These are phyloP conservation scores for Penicillium sp. DNA, from an alignment of 2,329 filamentous ascomycete species.

Conservation along the genomic window DNA sequence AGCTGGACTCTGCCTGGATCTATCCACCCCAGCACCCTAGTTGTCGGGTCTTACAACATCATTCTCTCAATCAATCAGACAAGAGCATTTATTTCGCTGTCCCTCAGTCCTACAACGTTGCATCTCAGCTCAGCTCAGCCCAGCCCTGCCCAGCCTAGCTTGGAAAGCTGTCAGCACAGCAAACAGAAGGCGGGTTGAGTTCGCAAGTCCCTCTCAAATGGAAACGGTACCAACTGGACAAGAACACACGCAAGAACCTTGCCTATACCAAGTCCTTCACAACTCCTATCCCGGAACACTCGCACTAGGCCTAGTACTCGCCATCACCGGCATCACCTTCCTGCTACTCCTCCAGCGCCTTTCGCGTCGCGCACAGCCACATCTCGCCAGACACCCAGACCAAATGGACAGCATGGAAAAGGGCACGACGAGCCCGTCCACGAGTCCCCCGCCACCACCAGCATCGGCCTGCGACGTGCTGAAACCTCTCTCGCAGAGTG, in stretches of 20 bases:
- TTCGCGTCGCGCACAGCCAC: not conserved
- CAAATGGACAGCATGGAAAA: slow-evolving; percentile 18
- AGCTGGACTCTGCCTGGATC: not conserved
- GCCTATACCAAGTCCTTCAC: not conserved
- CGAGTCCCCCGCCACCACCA: not conserved
- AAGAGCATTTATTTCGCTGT: not conserved
- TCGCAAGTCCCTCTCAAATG: not conserved
- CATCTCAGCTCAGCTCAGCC: not conserved
- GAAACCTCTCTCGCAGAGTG: slow-evolving; percentile 20
- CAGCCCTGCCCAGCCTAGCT: too few species aligned
- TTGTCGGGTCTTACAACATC: not conserved
- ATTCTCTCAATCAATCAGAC: not conserved
- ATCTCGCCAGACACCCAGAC: not conserved
- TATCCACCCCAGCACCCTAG: not conserved
- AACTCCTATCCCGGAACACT: not conserved
- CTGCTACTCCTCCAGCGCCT: slow-evolving; percentile 2
- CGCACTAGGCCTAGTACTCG: not conserved
- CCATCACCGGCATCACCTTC: not conserved
- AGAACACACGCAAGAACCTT: slow-evolving; percentile 1
- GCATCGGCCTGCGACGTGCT: slow-evolving; percentile 24
- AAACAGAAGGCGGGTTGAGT: not conserved
- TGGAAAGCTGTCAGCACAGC: not conserved
- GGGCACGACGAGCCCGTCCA: not conserved
- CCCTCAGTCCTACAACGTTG: not conserved
- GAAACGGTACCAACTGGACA: slow-evolving; percentile 6